Evolutionary conservation across 495 filamentous ascomycete genomes (phyloP).

Genomic region (Hypoxylon trugodes): DNA sequence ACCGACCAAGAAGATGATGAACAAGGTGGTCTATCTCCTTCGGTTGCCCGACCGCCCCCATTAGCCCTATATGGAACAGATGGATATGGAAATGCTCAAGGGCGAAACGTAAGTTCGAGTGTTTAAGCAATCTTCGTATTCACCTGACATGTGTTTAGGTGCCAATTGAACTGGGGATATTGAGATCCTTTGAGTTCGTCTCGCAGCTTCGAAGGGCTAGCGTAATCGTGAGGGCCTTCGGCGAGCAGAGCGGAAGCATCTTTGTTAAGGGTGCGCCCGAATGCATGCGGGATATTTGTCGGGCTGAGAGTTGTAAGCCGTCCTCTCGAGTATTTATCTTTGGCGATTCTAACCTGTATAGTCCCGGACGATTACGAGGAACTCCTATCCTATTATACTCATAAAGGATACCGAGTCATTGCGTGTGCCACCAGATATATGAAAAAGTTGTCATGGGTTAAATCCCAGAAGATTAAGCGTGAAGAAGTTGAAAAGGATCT

Average conservation of each 20-base stretch:
- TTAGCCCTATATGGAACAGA: conserved; percentile 64
- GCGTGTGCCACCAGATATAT: conserved; percentile 92
- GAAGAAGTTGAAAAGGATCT: conserved; percentile 82
- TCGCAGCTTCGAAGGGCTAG: conserved; percentile 93
- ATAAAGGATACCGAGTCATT: conserved; percentile 97
- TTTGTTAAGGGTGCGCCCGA: conserved; percentile 98
- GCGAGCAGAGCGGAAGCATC: conserved; percentile 77
- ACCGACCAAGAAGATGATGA: conserved; percentile 68
- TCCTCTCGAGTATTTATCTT: conserved; percentile 20
- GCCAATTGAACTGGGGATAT: conserved; percentile 80
- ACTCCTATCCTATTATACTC: conserved; percentile 85
- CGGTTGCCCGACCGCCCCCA: conserved; percentile 84
- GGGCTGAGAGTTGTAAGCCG: conserved; percentile 78
- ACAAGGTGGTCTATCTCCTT: conserved; percentile 73
- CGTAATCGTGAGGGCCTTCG: conserved; percentile 88
- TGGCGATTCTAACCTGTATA: conserved; percentile 46
- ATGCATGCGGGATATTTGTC: conserved; percentile 92
- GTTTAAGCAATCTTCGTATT: neutral
- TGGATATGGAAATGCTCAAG: conserved; percentile 43
- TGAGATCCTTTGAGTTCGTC: conserved; percentile 95
- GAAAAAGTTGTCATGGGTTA: conserved; percentile 86
- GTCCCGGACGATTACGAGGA: conserved; percentile 92
- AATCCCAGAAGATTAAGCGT: conserved; percentile 91
- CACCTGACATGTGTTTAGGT: conserved; percentile 35
- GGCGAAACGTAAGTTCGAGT: conserved; percentile 50